Conservation (phyloP, 805 yeast species). For the Candida broadrunensis region DNA sequence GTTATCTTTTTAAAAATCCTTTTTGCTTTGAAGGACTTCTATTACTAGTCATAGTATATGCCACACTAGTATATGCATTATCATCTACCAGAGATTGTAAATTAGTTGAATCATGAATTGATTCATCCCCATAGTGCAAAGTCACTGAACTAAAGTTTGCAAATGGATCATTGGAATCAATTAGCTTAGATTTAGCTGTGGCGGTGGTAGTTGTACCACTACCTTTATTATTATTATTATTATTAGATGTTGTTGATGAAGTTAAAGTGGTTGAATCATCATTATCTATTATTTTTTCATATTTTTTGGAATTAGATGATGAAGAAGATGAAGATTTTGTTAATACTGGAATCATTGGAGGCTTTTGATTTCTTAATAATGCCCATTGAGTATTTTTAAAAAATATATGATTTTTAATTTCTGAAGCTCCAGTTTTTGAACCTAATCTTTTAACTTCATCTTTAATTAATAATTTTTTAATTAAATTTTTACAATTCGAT, state of each 20-base stretch:
- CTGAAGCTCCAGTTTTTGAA: constrained; percentile 92
- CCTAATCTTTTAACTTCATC: constrained; percentile 90
- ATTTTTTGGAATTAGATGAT: constrained; percentile 8
- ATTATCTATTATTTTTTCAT: constrained; percentile 12
- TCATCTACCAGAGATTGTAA: constrained; percentile 34
- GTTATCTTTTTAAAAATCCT: constrained; percentile 29
- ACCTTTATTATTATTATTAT: constrained; percentile 10
- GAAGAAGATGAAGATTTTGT: constrained; percentile 22
- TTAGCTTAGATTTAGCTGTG: constrained; percentile 6
- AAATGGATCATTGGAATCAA: constrained; percentile 65
- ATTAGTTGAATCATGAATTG: constrained; percentile 23
- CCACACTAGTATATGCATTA: constrained; percentile 49
- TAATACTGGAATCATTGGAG: constrained; percentile 92
- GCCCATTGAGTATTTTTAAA: constrained; percentile 97
- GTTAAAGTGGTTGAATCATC: constrained; percentile 5
- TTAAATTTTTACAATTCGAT: constrained; percentile 72
- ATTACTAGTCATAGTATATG: constrained; percentile 47
- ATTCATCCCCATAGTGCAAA: constrained; percentile 65
- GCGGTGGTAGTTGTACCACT: no score
- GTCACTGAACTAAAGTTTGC: constrained; percentile 84
- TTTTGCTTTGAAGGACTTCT: constrained; percentile 20
- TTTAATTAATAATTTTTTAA: constrained; percentile 78
- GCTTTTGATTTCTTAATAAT: constrained; percentile 81
- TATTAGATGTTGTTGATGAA: constrained; percentile 11
- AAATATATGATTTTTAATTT: constrained; percentile 85